Conservation (phyloP, 1,284 basidiomycete genomes). For the Malassezia sympodialis region DNA sequence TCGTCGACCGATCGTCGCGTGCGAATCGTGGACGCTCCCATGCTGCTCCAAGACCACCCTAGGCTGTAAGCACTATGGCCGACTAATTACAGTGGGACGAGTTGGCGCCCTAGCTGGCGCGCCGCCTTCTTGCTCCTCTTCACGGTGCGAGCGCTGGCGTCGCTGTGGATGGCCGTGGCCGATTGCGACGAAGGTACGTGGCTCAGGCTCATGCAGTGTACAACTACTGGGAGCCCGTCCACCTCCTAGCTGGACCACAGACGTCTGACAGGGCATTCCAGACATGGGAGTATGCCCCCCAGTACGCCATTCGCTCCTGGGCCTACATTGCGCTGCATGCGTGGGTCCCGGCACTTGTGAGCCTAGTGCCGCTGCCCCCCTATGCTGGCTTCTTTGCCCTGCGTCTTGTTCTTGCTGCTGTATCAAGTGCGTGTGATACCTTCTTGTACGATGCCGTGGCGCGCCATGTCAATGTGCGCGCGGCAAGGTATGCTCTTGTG, state of each 20-base stretch:
- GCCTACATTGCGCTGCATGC: conserved; percentile 63
- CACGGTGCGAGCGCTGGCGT: conserved; percentile 48
- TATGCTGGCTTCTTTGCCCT: conserved; percentile 77
- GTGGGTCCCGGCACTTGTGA: conserved; percentile 16
- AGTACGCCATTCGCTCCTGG: conserved; percentile 85
- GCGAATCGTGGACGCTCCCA: background rate
- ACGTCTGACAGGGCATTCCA: conserved; percentile 56
- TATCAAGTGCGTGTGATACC: conserved; percentile 71
- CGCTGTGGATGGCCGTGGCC: conserved; percentile 88
- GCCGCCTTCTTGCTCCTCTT: background rate
- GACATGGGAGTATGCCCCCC: conserved; percentile 92
- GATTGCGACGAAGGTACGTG: conserved; percentile 73
- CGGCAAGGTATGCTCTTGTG: conserved; percentile 82
- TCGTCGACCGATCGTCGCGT: background rate
- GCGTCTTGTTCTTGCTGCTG: conserved; percentile 64
- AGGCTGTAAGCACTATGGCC: background rate
- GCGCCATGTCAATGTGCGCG: conserved; percentile 71
- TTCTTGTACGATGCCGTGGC: conserved; percentile 71
- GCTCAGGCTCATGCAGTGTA: conserved; percentile 50
- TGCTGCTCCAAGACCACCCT: conserved; percentile 13
- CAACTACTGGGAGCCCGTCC: conserved; percentile 97
- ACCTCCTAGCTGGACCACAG: conserved; percentile 54
- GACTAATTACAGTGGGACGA: background rate
- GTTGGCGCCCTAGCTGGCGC: conserved; percentile 7
- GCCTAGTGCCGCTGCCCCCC: conserved; percentile 49